Evolutionary conservation across 1,284 basidiomycete genomes (phyloP), one percentile per base, ranked within the genome.

Genomic region (Malassezia pachydermatis): DNA sequence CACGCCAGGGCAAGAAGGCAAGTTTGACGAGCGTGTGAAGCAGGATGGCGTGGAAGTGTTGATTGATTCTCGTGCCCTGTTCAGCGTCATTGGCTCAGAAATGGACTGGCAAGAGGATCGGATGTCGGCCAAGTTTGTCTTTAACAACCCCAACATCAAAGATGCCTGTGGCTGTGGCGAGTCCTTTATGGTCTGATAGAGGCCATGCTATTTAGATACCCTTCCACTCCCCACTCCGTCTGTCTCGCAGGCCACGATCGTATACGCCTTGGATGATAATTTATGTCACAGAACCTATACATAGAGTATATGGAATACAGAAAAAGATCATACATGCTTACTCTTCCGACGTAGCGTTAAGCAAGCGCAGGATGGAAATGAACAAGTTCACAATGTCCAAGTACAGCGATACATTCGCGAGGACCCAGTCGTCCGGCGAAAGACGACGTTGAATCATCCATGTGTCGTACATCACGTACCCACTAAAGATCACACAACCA

Each of bases 1-100:
- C 48, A 47, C 46, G 27, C 65, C 65, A 1, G 43, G 59, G 13
- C 51, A 72, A 60, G 84, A 88, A 0, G 87, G 81, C 3, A 84
- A 83, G 73, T 98, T 98, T 68, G 94, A 99, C 75, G 94, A 98
- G 72, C 79, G 94, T n/a, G 90, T 98, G 25, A 82, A 88, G 73
- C 64, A 67, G 41, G 63, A 65, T 24, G 67, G 62, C 6, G 88
- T 95, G 24, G 81, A 79, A 63, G 92, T 99, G 33, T 77, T 98
- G 54, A 89, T 98, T 71, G 94, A 99, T 75, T 86, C 84, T 72
- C 95, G 94, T 74, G 94, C 94, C 20, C 76, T 99, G 57, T 98
- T 99, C 74, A 89, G 85, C 55, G 94, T 99, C 67, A 96, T 99
- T 59, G 94, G 94, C 34, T 90, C 87, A 70, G 84, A 85, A 76